Conservation (phyloP, 2,329 filamentous ascomycete genomes). For the Intubia oerlemansii region DNA sequence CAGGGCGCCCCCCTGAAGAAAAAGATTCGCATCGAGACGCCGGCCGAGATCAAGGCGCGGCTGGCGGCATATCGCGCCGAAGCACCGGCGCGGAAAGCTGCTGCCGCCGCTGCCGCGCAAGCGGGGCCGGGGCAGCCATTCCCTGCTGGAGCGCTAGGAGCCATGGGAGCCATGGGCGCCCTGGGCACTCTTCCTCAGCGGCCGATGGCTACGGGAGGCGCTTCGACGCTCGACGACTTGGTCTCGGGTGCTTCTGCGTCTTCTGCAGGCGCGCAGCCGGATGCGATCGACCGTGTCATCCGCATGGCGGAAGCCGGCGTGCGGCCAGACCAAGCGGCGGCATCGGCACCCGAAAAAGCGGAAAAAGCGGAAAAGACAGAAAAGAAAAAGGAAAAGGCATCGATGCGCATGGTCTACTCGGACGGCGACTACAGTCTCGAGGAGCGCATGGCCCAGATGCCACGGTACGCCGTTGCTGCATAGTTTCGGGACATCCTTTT, state of each 20-base stretch:
- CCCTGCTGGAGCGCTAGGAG: no score
- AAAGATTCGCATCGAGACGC: slow-evolving; percentile 51
- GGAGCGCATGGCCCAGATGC: slow-evolving; percentile 66
- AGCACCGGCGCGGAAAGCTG: slow-evolving; percentile 15
- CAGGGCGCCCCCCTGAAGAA: slow-evolving; percentile 41
- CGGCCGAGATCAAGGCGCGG: slow-evolving; percentile 61
- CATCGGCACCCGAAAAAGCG: slow-evolving; percentile 11
- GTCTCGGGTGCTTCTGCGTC: no score
- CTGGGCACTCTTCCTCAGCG: not conserved
- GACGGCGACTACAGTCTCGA: slow-evolving; percentile 66
- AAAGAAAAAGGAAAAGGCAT: slow-evolving; percentile 11
- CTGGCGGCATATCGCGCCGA: slow-evolving; percentile 55
- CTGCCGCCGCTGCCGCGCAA: slow-evolving; percentile 15
- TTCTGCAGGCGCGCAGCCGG: slow-evolving; percentile 13
- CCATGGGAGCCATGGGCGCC: no score
- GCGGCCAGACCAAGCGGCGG: slow-evolving; percentile 22
- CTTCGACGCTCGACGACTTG: no score
- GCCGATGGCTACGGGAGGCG: no score
- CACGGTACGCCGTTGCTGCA: slow-evolving; percentile 38
- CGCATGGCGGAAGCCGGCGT: slow-evolving; percentile 42
- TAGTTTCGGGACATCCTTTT: not conserved
- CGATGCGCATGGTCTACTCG: slow-evolving; percentile 54
- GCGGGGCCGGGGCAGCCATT: no score
- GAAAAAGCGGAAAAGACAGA: slow-evolving; percentile 24
- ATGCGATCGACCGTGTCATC: slow-evolving; percentile 45